phyloP scores from a whole-genome alignment of 176 grass and related monocot genomes.

The Saccharum spontaneum region DNA sequence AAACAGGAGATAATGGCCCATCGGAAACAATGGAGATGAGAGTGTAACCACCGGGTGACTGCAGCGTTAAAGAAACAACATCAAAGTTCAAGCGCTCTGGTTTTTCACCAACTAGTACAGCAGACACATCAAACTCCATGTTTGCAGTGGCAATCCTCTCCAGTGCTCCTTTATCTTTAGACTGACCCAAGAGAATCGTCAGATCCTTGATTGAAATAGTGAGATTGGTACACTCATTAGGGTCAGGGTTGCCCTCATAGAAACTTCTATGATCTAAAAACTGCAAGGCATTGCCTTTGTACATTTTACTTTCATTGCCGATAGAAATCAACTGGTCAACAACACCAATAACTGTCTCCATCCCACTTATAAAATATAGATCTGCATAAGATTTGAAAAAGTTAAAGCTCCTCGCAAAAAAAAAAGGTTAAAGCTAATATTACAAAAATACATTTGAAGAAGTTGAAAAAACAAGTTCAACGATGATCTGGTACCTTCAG shows the following conservation, averaged over 20 bases:
- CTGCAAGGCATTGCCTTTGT: conserved; percentile 60
- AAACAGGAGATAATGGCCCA: conserved; percentile 53
- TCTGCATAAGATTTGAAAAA: conserved; percentile 59
- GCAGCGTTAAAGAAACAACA: conserved; percentile 54
- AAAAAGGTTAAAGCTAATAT: conserved; percentile 30
- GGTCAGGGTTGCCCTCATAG: conserved; percentile 29
- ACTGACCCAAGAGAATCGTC: conserved; percentile 57
- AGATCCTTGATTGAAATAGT: conserved; percentile 65
- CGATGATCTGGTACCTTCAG: conserved; percentile 59
- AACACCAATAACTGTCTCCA: conserved; percentile 52
- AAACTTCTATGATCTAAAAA: conserved; percentile 59
- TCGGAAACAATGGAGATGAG: conserved; percentile 63
- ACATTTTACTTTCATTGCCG: conserved; percentile 72
- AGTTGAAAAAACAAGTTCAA: conserved; percentile 26
- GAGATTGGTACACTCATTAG: conserved; percentile 53
- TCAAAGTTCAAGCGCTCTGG: conserved; percentile 52
- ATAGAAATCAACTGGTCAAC: conserved; percentile 61
- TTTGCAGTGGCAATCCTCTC: conserved; percentile 61
- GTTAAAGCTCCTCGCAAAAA: background rate
- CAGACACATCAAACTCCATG: conserved; percentile 67
- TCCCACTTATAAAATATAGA: conserved; percentile 60
- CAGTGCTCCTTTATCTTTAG: conserved; percentile 44
- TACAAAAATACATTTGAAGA: conserved; percentile 34
- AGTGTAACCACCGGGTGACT: conserved; percentile 42
- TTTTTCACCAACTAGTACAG: conserved; percentile 55